phyloP scores from a whole-genome alignment of 2,329 filamentous ascomycete genomes.

The Penicillium olsonii region DNA sequence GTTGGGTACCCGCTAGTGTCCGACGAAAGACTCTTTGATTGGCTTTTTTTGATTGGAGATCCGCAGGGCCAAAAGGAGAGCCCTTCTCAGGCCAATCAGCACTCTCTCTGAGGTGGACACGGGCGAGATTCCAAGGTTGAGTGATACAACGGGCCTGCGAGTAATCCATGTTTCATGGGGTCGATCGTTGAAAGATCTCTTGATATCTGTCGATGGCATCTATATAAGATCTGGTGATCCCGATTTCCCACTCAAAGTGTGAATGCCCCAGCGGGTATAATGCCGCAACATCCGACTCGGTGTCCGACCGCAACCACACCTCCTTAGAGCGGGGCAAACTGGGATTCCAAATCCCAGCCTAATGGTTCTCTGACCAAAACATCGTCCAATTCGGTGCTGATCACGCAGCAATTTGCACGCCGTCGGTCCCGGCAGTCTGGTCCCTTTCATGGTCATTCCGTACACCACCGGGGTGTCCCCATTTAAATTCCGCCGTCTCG shows the following conservation, averaged over 20 bases:
- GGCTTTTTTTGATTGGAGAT: conserved; percentile 4
- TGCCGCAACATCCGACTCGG: not conserved
- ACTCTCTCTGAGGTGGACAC: not conserved
- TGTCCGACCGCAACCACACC: conserved; percentile 1
- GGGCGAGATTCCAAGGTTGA: not conserved
- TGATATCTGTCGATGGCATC: no score
- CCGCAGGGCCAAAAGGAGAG: conserved; percentile 8
- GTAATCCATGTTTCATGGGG: not conserved
- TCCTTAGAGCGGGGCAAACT: not conserved
- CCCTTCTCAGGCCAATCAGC: conserved; percentile 10
- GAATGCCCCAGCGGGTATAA: no score
- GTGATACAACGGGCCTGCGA: not conserved
- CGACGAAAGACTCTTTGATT: conserved; percentile 7
- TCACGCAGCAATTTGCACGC: not conserved
- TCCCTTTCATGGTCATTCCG: not conserved
- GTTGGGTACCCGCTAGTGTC: conserved; percentile 5
- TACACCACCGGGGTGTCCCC: not conserved
- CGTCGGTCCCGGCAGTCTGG: conserved; percentile 2
- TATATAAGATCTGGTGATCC: no score
- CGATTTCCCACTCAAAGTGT: no score
- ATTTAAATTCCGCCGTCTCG: not conserved
- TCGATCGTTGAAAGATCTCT: not conserved
- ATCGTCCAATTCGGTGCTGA: conserved; percentile 3
- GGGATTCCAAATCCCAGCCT: not conserved
- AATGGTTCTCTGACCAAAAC: not conserved